Base-by-base conservation (phyloP, 495 filamentous ascomycete species). In the Lepraria neglecta region DNA sequence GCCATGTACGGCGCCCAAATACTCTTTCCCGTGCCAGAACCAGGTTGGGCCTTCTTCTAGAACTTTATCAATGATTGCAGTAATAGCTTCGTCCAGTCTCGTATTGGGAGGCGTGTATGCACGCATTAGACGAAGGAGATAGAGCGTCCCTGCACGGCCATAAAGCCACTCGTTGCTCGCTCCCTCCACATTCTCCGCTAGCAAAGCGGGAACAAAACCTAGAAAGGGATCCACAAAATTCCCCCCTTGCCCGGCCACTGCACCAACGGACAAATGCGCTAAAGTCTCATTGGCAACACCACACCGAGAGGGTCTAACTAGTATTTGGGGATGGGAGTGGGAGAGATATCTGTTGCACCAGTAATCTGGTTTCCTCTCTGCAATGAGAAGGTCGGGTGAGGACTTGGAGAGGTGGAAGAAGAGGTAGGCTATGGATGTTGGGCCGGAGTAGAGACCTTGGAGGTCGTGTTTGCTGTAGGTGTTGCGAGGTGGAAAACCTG, bases 1-100 rank as follows among this genome's bases (percentile, higher is more conserved):
- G 9, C 85, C 85, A 63, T 87, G 84, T 3, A 76, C 80, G 4
- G 84, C 81, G 42, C 85, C 85, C 5, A 85, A 64, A 66, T 84
- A 86, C 1, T 76, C 71, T 38, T 77, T 80, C n/a, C 74, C 77
- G 54, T 81, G 78, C 82, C 80, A 86, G 52, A 66, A 75, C 85
- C 85, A 86, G 61, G 81, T 60, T 63, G 80, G 48, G 65, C 76
- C 58, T 74, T 75, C 65, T 0, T 51, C 46, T 40, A 80, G 70
- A 14, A 75, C 67, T 7, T 46, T 44, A 12, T 74, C 67, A 17
- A 80, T 65, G 12, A 75, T 40, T 4, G 46, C 24, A 5, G 57
- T 69, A 56, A 69, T 70, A 6, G 66, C 67, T 33, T 31, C 19
- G 14, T 54, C n/a, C 19, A 64, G 15, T 0, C 31, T 24, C 3